Evolutionary conservation across 257 asterid genomes (phyloP).

Genomic region (Jasminum sambac): DNA sequence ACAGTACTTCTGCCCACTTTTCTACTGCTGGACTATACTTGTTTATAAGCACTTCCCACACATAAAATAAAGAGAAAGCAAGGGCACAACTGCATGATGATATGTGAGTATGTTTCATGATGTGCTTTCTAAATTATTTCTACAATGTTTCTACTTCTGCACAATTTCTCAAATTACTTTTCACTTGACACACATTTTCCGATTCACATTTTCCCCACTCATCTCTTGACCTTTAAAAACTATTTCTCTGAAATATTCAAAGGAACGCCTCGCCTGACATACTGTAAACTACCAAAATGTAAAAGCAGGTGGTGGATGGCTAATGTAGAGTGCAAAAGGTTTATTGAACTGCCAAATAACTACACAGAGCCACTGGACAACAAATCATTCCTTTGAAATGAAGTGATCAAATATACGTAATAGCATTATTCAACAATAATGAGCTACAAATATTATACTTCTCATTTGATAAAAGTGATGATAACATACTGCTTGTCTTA

Average conservation of each 20-base stretch:
- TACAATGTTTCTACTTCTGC: too few relatives aligned
- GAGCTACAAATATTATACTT: background rate
- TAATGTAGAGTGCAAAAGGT: background rate
- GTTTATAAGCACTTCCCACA: too few relatives aligned
- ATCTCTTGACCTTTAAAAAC: too few relatives aligned
- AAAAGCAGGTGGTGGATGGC: background rate
- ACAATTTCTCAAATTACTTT: too few relatives aligned
- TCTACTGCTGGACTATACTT: too few relatives aligned
- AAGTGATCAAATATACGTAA: background rate
- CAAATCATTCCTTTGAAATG: background rate
- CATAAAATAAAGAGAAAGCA: too few relatives aligned
- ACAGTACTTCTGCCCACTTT: too few relatives aligned
- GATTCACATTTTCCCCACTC: too few relatives aligned
- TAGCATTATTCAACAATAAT: slow-evolving; percentile 7
- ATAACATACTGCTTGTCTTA: background rate
- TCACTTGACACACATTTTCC: too few relatives aligned
- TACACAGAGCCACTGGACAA: background rate
- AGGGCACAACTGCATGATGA: too few relatives aligned
- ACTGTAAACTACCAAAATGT: background rate
- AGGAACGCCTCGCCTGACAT: background rate
- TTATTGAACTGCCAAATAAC: slow-evolving; percentile 10
- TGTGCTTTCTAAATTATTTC: too few relatives aligned
- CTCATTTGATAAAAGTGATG: background rate
- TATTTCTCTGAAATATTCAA: background rate
- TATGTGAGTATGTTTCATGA: too few relatives aligned